A percentile compares a stretch with the other conserved stretches of the same genome.
Conservation (phyloP, 2,329 filamentous ascomycete genomes). For the Reticulascus tulasneorum region DNA sequence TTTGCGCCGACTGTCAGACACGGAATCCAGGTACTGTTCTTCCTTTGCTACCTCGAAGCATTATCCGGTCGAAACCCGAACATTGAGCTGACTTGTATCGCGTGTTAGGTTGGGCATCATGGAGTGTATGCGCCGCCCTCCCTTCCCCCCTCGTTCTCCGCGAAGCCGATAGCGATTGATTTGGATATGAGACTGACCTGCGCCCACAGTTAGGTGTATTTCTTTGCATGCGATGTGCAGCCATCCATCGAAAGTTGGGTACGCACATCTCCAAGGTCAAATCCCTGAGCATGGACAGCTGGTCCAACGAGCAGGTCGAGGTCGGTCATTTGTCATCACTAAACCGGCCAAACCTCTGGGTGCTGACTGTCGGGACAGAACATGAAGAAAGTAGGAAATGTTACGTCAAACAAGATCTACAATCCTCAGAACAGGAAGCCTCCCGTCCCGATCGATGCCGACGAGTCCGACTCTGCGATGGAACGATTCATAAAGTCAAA, state of each 20-base stretch:
- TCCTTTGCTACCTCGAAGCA: too few species aligned
- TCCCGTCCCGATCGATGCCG: constrained; percentile 80
- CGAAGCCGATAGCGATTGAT: constrained; percentile 1
- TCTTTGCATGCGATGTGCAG: constrained; percentile 94
- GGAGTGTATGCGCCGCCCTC: constrained; percentile 66
- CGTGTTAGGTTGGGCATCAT: constrained; percentile 81
- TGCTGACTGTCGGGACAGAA: constrained; percentile 49
- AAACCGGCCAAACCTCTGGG: neutral
- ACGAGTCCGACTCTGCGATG: constrained; percentile 92
- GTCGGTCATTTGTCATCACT: constrained; percentile 52
- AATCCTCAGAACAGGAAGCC: constrained; percentile 82
- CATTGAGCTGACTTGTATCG: constrained; percentile 20
- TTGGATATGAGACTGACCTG: constrained; percentile 7
- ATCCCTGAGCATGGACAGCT: constrained; percentile 96
- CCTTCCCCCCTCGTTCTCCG: neutral
- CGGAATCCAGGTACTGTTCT: constrained; percentile 90
- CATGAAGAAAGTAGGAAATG: constrained; percentile 91
- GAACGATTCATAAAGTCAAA: constrained; percentile 94
- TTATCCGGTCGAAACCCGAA: too few species aligned
- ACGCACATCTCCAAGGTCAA: constrained; percentile 99
- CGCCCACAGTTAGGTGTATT: constrained; percentile 77
- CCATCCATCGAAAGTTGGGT: constrained; percentile 91
- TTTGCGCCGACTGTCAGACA: constrained; percentile 88
- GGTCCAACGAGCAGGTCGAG: constrained; percentile 94
- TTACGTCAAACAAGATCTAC: constrained; percentile 79